These are phyloP conservation scores for Cytospora chrysosperma DNA, from an alignment of 2,329 filamentous ascomycete species.

Conservation along the genomic window DNA sequence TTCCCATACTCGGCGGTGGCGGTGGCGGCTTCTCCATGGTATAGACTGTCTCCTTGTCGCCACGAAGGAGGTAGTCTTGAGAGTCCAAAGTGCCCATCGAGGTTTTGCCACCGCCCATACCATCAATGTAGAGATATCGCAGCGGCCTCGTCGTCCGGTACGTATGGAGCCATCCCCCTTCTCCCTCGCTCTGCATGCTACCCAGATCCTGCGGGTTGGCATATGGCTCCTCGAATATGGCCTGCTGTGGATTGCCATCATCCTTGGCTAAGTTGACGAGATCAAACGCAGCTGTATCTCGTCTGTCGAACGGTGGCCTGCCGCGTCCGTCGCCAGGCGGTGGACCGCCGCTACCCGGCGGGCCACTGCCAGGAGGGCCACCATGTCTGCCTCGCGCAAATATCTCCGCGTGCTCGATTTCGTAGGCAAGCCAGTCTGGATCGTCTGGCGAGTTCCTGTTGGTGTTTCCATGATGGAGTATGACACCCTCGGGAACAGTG, in stretches of 20 bases:
- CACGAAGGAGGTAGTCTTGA: slow-evolving; percentile 61
- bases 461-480: slow-evolving; percentile 65
- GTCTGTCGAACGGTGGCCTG: background rate
- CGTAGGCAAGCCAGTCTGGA: slow-evolving; percentile 73
- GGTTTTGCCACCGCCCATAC: slow-evolving; percentile 67
- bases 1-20: background rate
- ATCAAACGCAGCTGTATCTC: background rate
- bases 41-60: slow-evolving; percentile 28
- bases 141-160: slow-evolving; percentile 60
- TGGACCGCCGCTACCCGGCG: background rate
- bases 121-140: slow-evolving; percentile 67
- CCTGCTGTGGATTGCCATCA: slow-evolving; percentile 2
- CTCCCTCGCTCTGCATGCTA: background rate
- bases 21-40: slow-evolving; percentile 4
- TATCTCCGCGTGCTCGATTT: slow-evolving; percentile 68
- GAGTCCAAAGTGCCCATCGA: slow-evolving; percentile 65
- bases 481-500: slow-evolving; percentile 60
- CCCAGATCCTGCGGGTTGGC: background rate
- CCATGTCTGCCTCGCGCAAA: slow-evolving; percentile 51
- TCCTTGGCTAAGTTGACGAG: background rate
- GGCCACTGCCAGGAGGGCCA: slow-evolving; percentile 8
- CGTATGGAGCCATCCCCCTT: slow-evolving; percentile 62
- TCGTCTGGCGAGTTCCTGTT: slow-evolving; percentile 46
- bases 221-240: slow-evolving; percentile 1
- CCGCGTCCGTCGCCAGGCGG: background rate